Base-by-base conservation (phyloP, 495 filamentous ascomycete species). In the Penicillium angulare region DNA sequence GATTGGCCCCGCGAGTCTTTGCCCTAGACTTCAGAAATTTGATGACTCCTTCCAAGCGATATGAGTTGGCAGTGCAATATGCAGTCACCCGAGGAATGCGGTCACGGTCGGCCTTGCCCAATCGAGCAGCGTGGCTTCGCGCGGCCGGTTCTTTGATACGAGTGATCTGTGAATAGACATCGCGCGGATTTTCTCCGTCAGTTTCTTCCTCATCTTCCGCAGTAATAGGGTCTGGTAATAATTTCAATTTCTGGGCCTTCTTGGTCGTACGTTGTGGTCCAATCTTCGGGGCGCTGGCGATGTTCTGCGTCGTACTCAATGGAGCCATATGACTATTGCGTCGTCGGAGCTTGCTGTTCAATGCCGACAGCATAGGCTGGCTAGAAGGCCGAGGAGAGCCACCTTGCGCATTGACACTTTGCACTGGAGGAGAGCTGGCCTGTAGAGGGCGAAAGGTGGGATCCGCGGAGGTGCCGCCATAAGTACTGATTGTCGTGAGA, bases 121-220 rank as follows among this genome's bases (percentile, higher is more conserved):
- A 69, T 47, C 91, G 74, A 27, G 95, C 95, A 20, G 93, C 93
- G 78, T 97, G 95, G 53, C 93, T 82, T 44, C 93, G 76, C 10
- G 93, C 92, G 1, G 89, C 95, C 2, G 91, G 91, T 65, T 98
- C 93, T 68, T 97, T 97, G 69, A 98, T 97, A 27, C 95, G 84
- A 72, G 79, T 95, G 79, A 84, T 86, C 67, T 98, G 93, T 12
- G 90, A 90, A 69, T 98, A 98, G 12, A 98, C 93, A 67, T 98
- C 93, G 46, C 93, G 79, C 16, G 92, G 91, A 57, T 88, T 89
- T 63, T 98, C 93, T 58, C 93, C 91, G 51, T 95, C 90, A 3
- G 74, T 72, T 1, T 71, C 79, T 43, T 74, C 72, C 21, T 71
- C 71, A 36, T 89, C 88, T 22, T 90, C 89, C 3, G 84, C 85